Percentiles rank a stretch among this genome's conserved stretches.
These are phyloP conservation scores for Bjerkandera adusta DNA, from an alignment of 1,284 basidiomycete genomes.

Conservation along the genomic window DNA sequence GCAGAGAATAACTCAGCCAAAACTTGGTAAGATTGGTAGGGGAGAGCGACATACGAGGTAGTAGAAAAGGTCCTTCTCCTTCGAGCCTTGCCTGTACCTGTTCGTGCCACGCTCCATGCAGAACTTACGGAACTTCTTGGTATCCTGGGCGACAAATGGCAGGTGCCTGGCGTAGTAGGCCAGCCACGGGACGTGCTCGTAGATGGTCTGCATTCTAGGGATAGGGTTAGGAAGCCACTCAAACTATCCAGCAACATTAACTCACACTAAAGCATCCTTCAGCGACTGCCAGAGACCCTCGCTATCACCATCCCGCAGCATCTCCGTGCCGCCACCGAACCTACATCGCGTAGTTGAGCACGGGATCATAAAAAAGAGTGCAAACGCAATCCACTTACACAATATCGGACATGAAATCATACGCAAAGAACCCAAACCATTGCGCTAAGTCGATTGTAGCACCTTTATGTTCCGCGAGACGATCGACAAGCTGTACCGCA, in stretches of 20 bases:
- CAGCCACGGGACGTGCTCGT: constrained; percentile 25
- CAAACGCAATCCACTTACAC: constrained; percentile 4
- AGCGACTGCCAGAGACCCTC: constrained; percentile 10
- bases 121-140: constrained; percentile 9
- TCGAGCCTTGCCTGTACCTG: neutral
- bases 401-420: constrained; percentile 15
- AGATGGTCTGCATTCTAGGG: neutral
- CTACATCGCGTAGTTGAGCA: neutral
- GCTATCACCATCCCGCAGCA: constrained; percentile 8
- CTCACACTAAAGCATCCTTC: constrained; percentile 3
- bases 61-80: constrained; percentile 24
- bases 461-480: neutral
- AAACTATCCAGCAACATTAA: neutral
- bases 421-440: constrained; percentile 13
- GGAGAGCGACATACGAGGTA: constrained; percentile 16
- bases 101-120: constrained; percentile 13
- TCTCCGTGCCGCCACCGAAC: constrained; percentile 9
- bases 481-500: constrained; percentile 9
- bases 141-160: constrained; percentile 20
- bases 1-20: neutral
- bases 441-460: constrained; percentile 7
- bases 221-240: neutral
- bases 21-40: neutral
- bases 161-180: constrained; percentile 20
- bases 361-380: neutral